Evolutionary conservation across 441 rosid species (phyloP).

Genomic region (Brassica balearica): DNA sequence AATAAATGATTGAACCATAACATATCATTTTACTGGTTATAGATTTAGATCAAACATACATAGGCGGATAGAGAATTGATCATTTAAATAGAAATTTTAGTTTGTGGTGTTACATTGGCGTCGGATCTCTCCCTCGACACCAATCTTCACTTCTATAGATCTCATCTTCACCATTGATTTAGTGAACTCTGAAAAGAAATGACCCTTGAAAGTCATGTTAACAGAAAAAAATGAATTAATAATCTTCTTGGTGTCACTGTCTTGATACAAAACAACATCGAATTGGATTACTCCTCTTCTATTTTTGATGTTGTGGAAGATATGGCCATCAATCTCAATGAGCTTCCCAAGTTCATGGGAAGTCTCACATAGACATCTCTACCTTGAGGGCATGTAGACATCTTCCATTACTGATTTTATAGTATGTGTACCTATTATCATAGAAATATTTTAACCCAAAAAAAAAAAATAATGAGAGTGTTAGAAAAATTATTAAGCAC

Average conservation of each 20-base stretch:
- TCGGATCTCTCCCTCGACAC: not conserved
- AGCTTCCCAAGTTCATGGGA: not conserved
- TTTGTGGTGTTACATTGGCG: not conserved
- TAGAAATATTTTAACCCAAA: too few relatives aligned
- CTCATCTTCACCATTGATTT: not conserved
- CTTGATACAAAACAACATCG: not conserved
- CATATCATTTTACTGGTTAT: too few relatives aligned
- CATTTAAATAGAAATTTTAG: too few relatives aligned
- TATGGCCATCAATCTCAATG: not conserved
- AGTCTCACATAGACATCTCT: not conserved
- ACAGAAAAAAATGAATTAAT: not conserved
- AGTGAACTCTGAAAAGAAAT: not conserved
- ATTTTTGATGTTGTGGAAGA: not conserved
- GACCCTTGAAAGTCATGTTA: not conserved
- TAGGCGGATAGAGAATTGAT: too few relatives aligned
- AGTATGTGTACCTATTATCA: too few relatives aligned
- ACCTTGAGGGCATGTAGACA: not conserved
- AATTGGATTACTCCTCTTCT: not conserved
- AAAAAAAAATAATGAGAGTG: too few relatives aligned
- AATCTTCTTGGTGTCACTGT: not conserved
- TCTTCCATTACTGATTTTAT: too few relatives aligned
- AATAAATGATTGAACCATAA: too few relatives aligned
- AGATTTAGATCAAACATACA: too few relatives aligned
- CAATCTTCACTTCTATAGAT: not conserved
- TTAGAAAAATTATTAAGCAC: too few relatives aligned